These are phyloP conservation scores for Hordeum vulgare DNA, from an alignment of 176 grass and related monocot genomes.

Conservation along the genomic window MorexV3_pseudomolecules_assembly NC_058518.1:37731501-37732000, in stretches of 20 bases:
- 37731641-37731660: slow-evolving; percentile 80
- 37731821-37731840: slow-evolving; percentile 55
- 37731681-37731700: slow-evolving; percentile 34
- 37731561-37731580: slow-evolving; percentile 41
- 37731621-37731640: slow-evolving; percentile 22
- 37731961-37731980: slow-evolving; percentile 68
- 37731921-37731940: slow-evolving; percentile 86
- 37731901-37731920: slow-evolving; percentile 81
- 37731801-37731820: slow-evolving; percentile 11
- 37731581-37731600: slow-evolving; percentile 27
- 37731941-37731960: slow-evolving; percentile 29
- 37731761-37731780: slow-evolving; percentile 70
- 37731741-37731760: slow-evolving; percentile 75
- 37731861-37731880: slow-evolving; percentile 70
- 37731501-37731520: slow-evolving; percentile 84
- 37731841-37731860: slow-evolving; percentile 41
- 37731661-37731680: slow-evolving; percentile 60
- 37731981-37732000: slow-evolving; percentile 63
- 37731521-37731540: slow-evolving; percentile 49
- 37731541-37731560: slow-evolving; percentile 40
- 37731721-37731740: slow-evolving; percentile 63
- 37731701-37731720: slow-evolving; percentile 60
- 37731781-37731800: slow-evolving; percentile 96
- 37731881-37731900: slow-evolving; percentile 60
- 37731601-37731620: slow-evolving; percentile 75